Evolutionary conservation across 1,284 basidiomycete genomes (phyloP).

Genomic region (Malassezia obtusa): DNA sequence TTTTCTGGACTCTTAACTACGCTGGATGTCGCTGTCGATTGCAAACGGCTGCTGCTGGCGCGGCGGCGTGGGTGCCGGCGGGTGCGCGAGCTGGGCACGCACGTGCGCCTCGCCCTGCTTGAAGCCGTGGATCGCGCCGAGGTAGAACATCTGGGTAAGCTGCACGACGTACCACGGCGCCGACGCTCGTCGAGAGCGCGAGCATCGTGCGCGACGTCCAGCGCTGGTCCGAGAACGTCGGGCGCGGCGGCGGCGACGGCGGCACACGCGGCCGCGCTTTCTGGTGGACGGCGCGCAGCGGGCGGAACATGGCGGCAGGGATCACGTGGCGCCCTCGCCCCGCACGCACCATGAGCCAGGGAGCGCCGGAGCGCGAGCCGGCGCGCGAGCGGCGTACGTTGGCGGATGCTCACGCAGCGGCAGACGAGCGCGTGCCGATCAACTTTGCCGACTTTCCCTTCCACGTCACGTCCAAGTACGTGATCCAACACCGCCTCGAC

Average conservation of each 20-base stretch:
- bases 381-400: slow-evolving; percentile 10
- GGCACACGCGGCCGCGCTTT: background rate
- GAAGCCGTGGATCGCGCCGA: slow-evolving; percentile 12
- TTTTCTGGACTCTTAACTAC: background rate
- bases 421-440: background rate
- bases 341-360: slow-evolving; percentile 11
- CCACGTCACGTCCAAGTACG: slow-evolving; percentile 9
- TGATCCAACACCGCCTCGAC: slow-evolving; percentile 8
- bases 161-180: slow-evolving; percentile 4
- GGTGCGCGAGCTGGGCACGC: background rate
- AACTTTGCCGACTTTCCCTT: slow-evolving; percentile 13
- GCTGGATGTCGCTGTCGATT: background rate
- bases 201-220: slow-evolving; percentile 16
- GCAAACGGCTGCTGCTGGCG: background rate
- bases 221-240: background rate
- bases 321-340: too few relatives aligned
- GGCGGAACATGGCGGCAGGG: background rate
- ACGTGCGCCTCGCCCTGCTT: slow-evolving; percentile 3
- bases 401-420: background rate
- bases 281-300: background rate
- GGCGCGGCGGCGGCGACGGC: background rate
- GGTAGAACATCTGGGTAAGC: slow-evolving; percentile 2
- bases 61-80: background rate
- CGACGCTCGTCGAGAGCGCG: slow-evolving; percentile 11
- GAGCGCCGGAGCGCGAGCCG: background rate